Conservation (phyloP, 352 stramenopile genomes). For the Globisporangium cystogenes region DNA sequence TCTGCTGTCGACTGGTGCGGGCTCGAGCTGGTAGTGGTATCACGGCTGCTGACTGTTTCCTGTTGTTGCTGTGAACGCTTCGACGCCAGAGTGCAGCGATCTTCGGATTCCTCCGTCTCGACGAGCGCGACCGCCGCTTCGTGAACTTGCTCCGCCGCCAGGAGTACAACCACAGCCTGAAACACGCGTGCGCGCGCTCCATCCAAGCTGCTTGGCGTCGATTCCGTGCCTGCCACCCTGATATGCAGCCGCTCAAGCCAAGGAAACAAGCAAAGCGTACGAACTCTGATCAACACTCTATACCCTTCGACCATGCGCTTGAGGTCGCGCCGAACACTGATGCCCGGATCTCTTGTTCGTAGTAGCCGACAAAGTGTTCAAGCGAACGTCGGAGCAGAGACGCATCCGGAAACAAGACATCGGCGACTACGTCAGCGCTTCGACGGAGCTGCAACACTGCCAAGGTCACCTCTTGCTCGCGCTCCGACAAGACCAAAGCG, state of each 20-base stretch:
- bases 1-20: not conserved
- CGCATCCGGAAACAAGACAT: constrained; percentile 38
- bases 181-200: constrained; percentile 39
- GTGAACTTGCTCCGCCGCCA: constrained; percentile 44
- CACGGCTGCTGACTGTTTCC: not conserved
- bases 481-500: constrained; percentile 34
- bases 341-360: not conserved
- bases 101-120: constrained; percentile 48
- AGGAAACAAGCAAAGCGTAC: constrained; percentile 21
- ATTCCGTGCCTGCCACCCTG: constrained; percentile 10
- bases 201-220: constrained; percentile 58
- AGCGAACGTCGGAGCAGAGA: constrained; percentile 33
- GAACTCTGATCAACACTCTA: not conserved
- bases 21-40: no score
- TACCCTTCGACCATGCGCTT: not conserved
- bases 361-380: constrained; percentile 27
- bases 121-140: constrained; percentile 55
- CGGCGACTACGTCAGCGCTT: constrained; percentile 34
- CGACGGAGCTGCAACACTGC: constrained; percentile 34
- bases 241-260: not conserved
- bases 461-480: constrained; percentile 39
- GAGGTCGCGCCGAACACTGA: not conserved
- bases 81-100: constrained; percentile 47
- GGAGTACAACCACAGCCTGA: constrained; percentile 31
- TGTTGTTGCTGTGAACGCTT: no score